phyloP scores from a whole-genome alignment of 371 early-diverging fungal species.

The Mortierella sp. region DNA sequence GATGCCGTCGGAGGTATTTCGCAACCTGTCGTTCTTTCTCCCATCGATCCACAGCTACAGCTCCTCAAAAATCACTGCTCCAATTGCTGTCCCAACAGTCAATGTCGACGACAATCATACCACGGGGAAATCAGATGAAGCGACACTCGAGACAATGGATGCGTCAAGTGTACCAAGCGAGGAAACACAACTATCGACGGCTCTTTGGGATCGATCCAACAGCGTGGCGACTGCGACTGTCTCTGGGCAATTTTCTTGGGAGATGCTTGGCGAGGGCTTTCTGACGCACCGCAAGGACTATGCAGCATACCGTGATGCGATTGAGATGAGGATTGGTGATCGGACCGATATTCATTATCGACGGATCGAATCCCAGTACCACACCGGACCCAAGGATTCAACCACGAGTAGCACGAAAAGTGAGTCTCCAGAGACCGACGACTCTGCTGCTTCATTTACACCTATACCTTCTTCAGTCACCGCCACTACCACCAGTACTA shows the following conservation, averaged over 20 bases:
- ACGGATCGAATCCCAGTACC: slow-evolving; percentile 1
- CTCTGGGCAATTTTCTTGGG: not conserved
- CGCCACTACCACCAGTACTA: not conserved
- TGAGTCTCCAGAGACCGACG: not conserved
- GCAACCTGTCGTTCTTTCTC: not conserved
- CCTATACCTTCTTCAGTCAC: too few relatives aligned
- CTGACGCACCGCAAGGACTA: not conserved
- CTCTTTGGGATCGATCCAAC: not conserved
- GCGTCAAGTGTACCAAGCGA: not conserved
- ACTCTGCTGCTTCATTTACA: not conserved
- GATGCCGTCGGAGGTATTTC: slow-evolving; percentile 8
- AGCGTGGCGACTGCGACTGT: not conserved
- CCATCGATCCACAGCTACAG: not conserved
- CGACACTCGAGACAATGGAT: not conserved
- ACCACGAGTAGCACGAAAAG: not conserved
- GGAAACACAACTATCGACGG: not conserved
- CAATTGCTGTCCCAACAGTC: not conserved
- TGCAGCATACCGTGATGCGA: slow-evolving; percentile 7
- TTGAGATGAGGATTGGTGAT: slow-evolving; percentile 9
- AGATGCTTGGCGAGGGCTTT: not conserved
- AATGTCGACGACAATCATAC: not conserved
- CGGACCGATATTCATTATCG: slow-evolving; percentile 3
- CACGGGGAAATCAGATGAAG: not conserved
- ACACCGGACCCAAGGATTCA: not conserved
- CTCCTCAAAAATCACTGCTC: not conserved